These are phyloP conservation scores for Triticum aestivum DNA, from an alignment of 176 grass and related monocot genomes.

Conservation along the genomic window IWGSC_CS_RefSeq_v2.1 NC_057812.1:128405426-128405925, in stretches of 20 bases:
- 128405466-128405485: neutral
- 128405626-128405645: neutral
- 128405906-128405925: neutral
- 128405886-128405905: constrained; percentile 29
- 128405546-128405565: neutral
- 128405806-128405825: neutral
- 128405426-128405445: neutral
- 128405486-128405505: neutral
- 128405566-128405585: constrained; percentile 42
- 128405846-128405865: constrained; percentile 44
- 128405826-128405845: neutral
- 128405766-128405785: neutral
- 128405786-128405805: neutral
- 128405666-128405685: constrained; percentile 50
- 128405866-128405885: constrained; percentile 47
- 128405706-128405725: constrained; percentile 60
- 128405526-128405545: neutral
- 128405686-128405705: constrained; percentile 47
- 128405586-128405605: neutral
- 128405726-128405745: constrained; percentile 58
- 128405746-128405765: too few species aligned
- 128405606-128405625: neutral
- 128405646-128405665: constrained; percentile 30
- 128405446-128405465: neutral
- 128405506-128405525: neutral